Conservation (phyloP, 805 yeast genomes). For the Diddensiella caesifluorescens region DNA sequence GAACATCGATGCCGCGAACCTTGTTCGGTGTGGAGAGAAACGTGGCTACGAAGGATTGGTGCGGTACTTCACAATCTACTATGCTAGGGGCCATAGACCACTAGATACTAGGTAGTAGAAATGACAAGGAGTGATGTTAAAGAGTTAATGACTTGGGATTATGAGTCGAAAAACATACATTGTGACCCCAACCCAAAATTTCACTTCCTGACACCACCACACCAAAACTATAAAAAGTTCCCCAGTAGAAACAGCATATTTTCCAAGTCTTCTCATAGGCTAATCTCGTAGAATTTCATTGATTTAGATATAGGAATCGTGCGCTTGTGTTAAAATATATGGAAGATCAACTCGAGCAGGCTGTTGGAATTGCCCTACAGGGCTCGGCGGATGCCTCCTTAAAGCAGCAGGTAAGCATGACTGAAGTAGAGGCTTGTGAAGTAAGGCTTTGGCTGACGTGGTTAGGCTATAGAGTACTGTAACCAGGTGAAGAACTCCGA, state of each 20-base stretch:
- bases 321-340: conserved; percentile 14
- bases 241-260: too few relatives aligned
- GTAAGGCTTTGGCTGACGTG: neutral
- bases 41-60: conserved; percentile 28
- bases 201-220: too few relatives aligned
- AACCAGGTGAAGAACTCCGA: conserved; percentile 39
- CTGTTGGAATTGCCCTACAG: conserved; percentile 76
- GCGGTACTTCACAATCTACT: conserved; percentile 26
- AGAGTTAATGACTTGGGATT: too few relatives aligned
- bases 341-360: conserved; percentile 73
- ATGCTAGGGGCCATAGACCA: too few relatives aligned
- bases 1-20: conserved; percentile 37
- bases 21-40: conserved; percentile 29
- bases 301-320: too few relatives aligned
- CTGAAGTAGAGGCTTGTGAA: neutral
- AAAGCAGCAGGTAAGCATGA: conserved; percentile 46
- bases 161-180: too few relatives aligned
- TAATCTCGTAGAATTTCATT: too few relatives aligned
- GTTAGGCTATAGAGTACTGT: conserved; percentile 41
- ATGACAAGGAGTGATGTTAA: too few relatives aligned
- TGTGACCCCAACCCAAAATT: too few relatives aligned
- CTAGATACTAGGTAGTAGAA: too few relatives aligned
- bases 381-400: conserved; percentile 57
- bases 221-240: too few relatives aligned
- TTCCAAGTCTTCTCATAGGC: too few relatives aligned